Evolutionary conservation across 768 basidiomycete species (phyloP).

Genomic region (Tulasnella calospora): DNA sequence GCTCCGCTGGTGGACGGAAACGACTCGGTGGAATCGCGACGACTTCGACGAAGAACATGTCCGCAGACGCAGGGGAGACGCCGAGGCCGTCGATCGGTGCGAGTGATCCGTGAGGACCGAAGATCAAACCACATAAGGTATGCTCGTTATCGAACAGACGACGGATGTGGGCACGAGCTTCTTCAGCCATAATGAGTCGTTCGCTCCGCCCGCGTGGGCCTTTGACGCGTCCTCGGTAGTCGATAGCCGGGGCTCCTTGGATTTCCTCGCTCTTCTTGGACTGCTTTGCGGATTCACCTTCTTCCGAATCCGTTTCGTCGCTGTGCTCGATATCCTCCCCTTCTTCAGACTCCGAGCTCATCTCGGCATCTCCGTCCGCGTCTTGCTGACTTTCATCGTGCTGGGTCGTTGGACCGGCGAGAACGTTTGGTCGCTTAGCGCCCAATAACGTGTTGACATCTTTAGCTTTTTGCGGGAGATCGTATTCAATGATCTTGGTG

Average conservation of each 20-base stretch:
- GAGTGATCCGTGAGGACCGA: slow-evolving; percentile 87
- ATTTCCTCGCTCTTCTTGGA: background rate
- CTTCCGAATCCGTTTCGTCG: slow-evolving; percentile 25
- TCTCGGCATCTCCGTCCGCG: slow-evolving; percentile 35
- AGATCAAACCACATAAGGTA: slow-evolving; percentile 79
- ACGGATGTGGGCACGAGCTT: slow-evolving; percentile 90
- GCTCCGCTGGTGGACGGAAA: slow-evolving; percentile 87
- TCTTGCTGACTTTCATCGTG: slow-evolving; percentile 25
- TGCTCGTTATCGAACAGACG: slow-evolving; percentile 79
- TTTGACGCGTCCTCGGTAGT: slow-evolving; percentile 47
- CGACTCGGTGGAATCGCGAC: slow-evolving; percentile 89
- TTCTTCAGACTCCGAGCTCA: slow-evolving; percentile 34
- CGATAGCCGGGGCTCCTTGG: background rate
- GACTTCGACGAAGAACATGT: slow-evolving; percentile 97
- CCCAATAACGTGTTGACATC: slow-evolving; percentile 48
- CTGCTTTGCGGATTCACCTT: slow-evolving; percentile 22
- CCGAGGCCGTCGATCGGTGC: slow-evolving; percentile 58
- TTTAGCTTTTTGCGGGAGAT: slow-evolving; percentile 76
- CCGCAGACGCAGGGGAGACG: slow-evolving; percentile 63
- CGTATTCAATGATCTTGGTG: slow-evolving; percentile 92
- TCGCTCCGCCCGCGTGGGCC: slow-evolving; percentile 52
- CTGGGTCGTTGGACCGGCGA: slow-evolving; percentile 36
- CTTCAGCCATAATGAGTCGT: slow-evolving; percentile 83
- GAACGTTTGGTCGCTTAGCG: slow-evolving; percentile 70
- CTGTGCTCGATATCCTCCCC: slow-evolving; percentile 35